These are phyloP conservation scores for Sclerotinia spermophila DNA, from an alignment of 2,329 filamentous ascomycete genomes.

Conservation along the genomic window DNA sequence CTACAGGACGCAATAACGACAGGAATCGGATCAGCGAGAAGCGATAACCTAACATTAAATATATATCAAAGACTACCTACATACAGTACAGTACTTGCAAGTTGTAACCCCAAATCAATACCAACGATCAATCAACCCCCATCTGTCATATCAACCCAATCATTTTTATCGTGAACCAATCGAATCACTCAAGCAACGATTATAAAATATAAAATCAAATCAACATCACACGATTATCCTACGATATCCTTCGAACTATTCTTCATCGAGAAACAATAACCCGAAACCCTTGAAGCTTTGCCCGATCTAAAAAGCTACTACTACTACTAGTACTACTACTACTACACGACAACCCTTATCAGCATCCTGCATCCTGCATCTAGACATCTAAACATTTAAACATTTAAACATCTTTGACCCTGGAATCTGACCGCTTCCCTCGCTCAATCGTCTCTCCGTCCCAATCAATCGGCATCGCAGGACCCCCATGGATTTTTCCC, in stretches of 20 bases:
- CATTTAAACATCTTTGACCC: neutral
- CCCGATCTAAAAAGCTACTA: neutral
- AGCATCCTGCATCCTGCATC: no score
- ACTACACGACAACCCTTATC: neutral
- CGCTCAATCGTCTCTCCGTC: constrained; percentile 8
- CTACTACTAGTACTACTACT: neutral
- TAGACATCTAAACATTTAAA: neutral
- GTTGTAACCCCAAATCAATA: no score
- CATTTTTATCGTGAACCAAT: neutral
- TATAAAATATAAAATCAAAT: neutral
- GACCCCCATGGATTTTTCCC: neutral
- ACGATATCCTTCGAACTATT: neutral
- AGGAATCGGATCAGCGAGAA: neutral
- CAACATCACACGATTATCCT: neutral
- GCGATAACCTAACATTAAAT: neutral
- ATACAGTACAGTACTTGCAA: no score
- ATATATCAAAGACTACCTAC: neutral
- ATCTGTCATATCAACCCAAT: neutral
- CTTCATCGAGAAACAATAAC: neutral
- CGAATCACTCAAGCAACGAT: neutral
- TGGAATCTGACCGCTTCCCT: constrained; percentile 9
- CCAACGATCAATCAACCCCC: neutral
- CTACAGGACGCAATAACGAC: neutral
- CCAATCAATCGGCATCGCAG: neutral
- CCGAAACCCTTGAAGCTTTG: neutral